A percentile compares a stretch with the other conserved stretches of the same genome.
Evolutionary conservation across 441 rosid species (phyloP).

Genomic region (Kokia cookei): DNA sequence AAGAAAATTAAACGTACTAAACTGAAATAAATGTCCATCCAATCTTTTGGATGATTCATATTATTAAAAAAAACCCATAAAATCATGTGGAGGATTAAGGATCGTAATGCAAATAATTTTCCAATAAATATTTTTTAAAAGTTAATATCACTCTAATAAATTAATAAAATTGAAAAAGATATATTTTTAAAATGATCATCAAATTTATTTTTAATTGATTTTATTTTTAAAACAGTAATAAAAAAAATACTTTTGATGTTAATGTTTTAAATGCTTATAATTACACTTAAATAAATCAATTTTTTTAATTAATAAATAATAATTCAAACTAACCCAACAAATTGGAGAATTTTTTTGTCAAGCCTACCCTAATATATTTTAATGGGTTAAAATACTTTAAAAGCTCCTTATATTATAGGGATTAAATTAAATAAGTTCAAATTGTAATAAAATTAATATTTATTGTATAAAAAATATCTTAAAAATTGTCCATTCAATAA

Average conservation of each 20-base stretch:
- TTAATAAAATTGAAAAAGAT: not conserved
- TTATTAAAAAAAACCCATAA: not conserved
- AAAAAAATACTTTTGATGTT: not conserved
- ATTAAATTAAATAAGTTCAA: too few species aligned
- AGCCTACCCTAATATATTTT: not conserved
- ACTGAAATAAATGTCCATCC: too few species aligned
- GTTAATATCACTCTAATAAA: not conserved
- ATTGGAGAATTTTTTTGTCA: not conserved
- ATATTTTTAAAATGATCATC: not conserved
- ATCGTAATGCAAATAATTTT: not conserved
- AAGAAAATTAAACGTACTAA: fast-evolving
- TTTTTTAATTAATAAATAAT: not conserved
- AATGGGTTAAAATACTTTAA: not conserved
- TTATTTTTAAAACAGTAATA: not conserved
- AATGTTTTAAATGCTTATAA: not conserved
- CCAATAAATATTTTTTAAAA: not conserved
- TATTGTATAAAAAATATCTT: too few species aligned
- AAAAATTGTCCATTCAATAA: too few species aligned
- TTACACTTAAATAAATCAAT: not conserved
- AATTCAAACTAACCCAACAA: not conserved
- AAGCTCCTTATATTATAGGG: too few species aligned
- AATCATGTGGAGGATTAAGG: not conserved
- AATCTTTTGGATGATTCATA: not conserved
- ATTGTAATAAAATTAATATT: not conserved
- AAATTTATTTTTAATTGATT: too few species aligned